Conservation (phyloP, 495 filamentous ascomycete genomes). For the Penicillium psychrofluorescens region DNA sequence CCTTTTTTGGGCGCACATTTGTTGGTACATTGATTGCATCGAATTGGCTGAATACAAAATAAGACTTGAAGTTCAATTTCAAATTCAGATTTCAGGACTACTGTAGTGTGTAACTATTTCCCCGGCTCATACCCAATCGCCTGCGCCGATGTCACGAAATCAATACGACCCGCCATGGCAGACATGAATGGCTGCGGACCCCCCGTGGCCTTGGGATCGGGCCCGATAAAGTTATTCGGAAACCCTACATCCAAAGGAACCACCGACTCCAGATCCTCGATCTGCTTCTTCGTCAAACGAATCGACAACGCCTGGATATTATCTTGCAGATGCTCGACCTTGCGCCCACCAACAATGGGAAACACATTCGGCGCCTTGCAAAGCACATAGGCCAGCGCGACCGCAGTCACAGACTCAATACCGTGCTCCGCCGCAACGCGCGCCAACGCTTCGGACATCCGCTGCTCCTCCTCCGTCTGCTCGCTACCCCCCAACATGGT, state of each 20-base stretch:
- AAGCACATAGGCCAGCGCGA: slow-evolving; percentile 70
- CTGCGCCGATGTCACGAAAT: slow-evolving; percentile 28
- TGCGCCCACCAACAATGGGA: slow-evolving; percentile 64
- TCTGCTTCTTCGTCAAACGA: slow-evolving; percentile 45
- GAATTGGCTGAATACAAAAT: neutral
- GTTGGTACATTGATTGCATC: slow-evolving; percentile 10
- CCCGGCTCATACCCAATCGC: slow-evolving; percentile 22
- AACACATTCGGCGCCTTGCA: slow-evolving; percentile 70
- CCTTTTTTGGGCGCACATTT: too few relatives aligned
- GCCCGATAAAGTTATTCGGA: slow-evolving; percentile 40
- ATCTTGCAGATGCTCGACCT: slow-evolving; percentile 54
- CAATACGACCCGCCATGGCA: slow-evolving; percentile 35
- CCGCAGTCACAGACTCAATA: slow-evolving; percentile 37
- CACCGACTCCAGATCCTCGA: slow-evolving; percentile 48
- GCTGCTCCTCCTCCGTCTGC: slow-evolving; percentile 32
- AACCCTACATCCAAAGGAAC: slow-evolving; percentile 46
- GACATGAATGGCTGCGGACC: slow-evolving; percentile 33
- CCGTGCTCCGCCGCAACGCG: slow-evolving; percentile 45
- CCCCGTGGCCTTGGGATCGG: slow-evolving; percentile 21
- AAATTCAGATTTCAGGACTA: neutral
- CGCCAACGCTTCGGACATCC: slow-evolving; percentile 39
- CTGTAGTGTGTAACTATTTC: neutral
- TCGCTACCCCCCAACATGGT: slow-evolving; percentile 2
- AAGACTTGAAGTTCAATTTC: too few relatives aligned
- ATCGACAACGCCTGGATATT: slow-evolving; percentile 56